Evolutionary conservation across 2,329 filamentous ascomycete species (phyloP), one percentile per base, ranked within the genome.

Genomic region (Aspergillus fischeri): DNA sequence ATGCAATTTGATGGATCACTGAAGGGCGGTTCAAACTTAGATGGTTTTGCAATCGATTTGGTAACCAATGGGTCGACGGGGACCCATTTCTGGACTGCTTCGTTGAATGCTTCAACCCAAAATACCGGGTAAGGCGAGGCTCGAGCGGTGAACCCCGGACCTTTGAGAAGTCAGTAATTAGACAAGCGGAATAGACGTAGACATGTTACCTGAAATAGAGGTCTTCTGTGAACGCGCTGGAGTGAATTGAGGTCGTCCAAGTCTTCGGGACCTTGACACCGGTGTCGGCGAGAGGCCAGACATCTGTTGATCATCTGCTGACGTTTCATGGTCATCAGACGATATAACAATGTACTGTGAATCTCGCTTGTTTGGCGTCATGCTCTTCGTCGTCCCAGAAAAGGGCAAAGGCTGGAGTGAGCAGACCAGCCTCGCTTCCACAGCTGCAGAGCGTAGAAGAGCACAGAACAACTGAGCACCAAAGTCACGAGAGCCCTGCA

Each of bases 381-480:
- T 61, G 55, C 72, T 70, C 70, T 80, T 74, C 2, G 74, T 72
- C 11, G 73, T 72, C 2, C 75, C 81, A 2, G 81, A 78, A 63
- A 92, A 92, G 0, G 89, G 82, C 0, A 99, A 79, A 1, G 88
- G 85, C 64, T 99, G 94, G 3, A 99, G 77, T 4, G 94, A 99
- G 72, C 92, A 97, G 0, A 97, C 89, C 4, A 99, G 80, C 11
- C 94, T 84, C 4, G 90, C 82, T 61, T 91, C 86, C 6, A 97
- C 85, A 2, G 91, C 92, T n/a, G 83, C 85, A n/a, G 86, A 84
- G 20, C 94, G 86, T 3, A 99, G 80, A 32, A 97, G 75, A 2
- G 92, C 89, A 71, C 94, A 97, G 67, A 95, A 96, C 0, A 99
- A 73, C 70, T 97, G 92, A 1, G 91, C 90, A 0, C 92, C 94